Evolutionary conservation across 768 basidiomycete genomes (phyloP).

Genomic region (Lepiota venenata): DNA sequence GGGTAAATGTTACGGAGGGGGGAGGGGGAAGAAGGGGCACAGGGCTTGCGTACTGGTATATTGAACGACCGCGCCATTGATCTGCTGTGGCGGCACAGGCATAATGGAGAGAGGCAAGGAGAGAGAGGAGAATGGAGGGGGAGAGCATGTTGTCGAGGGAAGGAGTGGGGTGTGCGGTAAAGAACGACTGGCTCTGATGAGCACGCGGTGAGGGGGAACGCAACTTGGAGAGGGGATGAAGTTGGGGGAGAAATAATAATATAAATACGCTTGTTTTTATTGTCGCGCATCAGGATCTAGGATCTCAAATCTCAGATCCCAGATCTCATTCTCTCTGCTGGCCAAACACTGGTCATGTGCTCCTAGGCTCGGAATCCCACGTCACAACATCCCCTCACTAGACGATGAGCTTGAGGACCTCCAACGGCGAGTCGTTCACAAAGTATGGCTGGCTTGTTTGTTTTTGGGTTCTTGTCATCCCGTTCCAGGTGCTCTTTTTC

Average conservation of each 20-base stretch:
- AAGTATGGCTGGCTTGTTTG: slow-evolving; percentile 61
- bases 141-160: slow-evolving; percentile 21
- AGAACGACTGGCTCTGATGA: slow-evolving; percentile 12
- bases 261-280: not conserved
- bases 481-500: slow-evolving; percentile 45
- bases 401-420: slow-evolving; percentile 15
- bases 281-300: too few species aligned
- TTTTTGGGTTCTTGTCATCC: slow-evolving; percentile 61
- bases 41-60: slow-evolving; percentile 60
- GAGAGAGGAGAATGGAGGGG: slow-evolving; percentile 16
- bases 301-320: too few species aligned
- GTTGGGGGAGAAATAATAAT: not conserved
- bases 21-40: not conserved
- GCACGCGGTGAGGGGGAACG: slow-evolving; percentile 6
- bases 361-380: too few species aligned
- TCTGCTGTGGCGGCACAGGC: slow-evolving; percentile 61
- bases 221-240: not conserved
- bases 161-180: slow-evolving; percentile 20
- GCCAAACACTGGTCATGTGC: too few species aligned
- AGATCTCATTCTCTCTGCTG: too few species aligned
- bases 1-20: not conserved
- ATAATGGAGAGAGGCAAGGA: slow-evolving; percentile 18
- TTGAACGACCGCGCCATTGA: slow-evolving; percentile 73
- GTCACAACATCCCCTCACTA: not conserved
- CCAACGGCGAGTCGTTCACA: slow-evolving; percentile 39